Conservation (phyloP, 148 eudicot species). For the Fallopia convolvulus region DNA sequence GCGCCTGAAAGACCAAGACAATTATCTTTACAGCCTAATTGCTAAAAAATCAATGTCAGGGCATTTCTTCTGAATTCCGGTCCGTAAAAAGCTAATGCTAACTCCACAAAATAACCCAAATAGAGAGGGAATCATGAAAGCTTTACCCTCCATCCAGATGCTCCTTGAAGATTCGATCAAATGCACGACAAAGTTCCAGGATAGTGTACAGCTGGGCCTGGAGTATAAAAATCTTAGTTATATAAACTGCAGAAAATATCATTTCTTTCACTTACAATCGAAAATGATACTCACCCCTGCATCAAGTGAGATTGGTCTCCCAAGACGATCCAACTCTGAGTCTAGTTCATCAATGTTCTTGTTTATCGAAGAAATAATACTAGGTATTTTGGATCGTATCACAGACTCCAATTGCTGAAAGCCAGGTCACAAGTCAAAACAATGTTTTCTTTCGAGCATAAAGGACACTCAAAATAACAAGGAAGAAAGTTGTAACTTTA, state of each 20-base stretch:
- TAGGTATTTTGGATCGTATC: slow-evolving; percentile 6
- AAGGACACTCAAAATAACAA: background rate
- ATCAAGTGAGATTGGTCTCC: slow-evolving; percentile 9
- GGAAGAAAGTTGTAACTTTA: background rate
- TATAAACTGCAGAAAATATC: background rate
- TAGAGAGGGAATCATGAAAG: background rate
- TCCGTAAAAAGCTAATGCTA: background rate
- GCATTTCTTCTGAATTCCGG: background rate
- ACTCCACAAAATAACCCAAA: background rate
- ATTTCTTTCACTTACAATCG: background rate
- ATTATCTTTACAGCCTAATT: background rate
- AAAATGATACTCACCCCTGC: slow-evolving; percentile 6
- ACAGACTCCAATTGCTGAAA: slow-evolving; percentile 12
- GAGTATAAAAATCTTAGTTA: background rate
- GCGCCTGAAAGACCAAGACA: slow-evolving; percentile 36
- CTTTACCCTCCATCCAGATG: slow-evolving; percentile 14
- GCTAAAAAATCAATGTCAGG: background rate
- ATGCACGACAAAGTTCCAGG: slow-evolving; percentile 46
- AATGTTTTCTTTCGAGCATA: background rate
- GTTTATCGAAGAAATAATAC: slow-evolving; percentile 4
- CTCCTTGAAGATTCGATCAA: slow-evolving; percentile 23
- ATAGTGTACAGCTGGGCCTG: slow-evolving; percentile 20
- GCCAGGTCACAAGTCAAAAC: background rate
- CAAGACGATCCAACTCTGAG: slow-evolving; percentile 13
- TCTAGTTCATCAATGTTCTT: slow-evolving; percentile 10